These are phyloP conservation scores for Brassica juncea DNA, from an alignment of 345 rosid genomes.

Conservation along the genomic window DNA sequence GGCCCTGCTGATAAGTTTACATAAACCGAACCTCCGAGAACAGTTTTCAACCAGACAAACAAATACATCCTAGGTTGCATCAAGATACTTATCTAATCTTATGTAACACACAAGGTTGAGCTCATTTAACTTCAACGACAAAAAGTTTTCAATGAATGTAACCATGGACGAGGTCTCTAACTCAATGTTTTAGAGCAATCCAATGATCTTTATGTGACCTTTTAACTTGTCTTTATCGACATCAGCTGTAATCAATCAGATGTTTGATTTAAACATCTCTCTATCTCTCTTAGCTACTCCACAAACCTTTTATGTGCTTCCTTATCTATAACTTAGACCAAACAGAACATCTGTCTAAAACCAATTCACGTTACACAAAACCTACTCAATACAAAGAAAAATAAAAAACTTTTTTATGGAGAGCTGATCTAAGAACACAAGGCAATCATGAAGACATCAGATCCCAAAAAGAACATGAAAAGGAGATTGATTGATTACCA, in stretches of 20 bases:
- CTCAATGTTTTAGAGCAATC: slow-evolving; percentile 30
- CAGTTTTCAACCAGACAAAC: slow-evolving; percentile 1
- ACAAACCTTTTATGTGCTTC: not conserved
- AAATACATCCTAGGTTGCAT: slow-evolving; percentile 19
- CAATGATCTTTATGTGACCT: slow-evolving; percentile 34
- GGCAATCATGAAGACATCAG: slow-evolving; percentile 18
- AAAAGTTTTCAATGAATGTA: not conserved
- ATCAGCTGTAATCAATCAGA: slow-evolving; percentile 20
- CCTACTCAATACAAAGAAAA: not conserved
- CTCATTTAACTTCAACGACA: too few relatives aligned
- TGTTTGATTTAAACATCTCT: slow-evolving; percentile 21
- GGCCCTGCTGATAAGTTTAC: not conserved
- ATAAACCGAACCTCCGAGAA: not conserved
- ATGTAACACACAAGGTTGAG: not conserved
- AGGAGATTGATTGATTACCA: slow-evolving; percentile 44
- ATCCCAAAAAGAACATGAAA: slow-evolving; percentile 22
- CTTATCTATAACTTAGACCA: slow-evolving; percentile 12
- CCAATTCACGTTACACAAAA: slow-evolving; percentile 27
- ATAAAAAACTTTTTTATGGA: not conserved
- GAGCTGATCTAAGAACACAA: slow-evolving; percentile 25
- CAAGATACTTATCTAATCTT: not conserved
- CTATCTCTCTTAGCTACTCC: not conserved
- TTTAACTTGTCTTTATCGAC: too few relatives aligned
- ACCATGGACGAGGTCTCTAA: not conserved
- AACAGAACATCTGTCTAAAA: slow-evolving; percentile 24